Percentiles rank a stretch among this genome's conserved stretches.
Evolutionary conservation across 371 early-diverging fungal species (phyloP).

Genomic region (Rhizopus stolonifer): DNA sequence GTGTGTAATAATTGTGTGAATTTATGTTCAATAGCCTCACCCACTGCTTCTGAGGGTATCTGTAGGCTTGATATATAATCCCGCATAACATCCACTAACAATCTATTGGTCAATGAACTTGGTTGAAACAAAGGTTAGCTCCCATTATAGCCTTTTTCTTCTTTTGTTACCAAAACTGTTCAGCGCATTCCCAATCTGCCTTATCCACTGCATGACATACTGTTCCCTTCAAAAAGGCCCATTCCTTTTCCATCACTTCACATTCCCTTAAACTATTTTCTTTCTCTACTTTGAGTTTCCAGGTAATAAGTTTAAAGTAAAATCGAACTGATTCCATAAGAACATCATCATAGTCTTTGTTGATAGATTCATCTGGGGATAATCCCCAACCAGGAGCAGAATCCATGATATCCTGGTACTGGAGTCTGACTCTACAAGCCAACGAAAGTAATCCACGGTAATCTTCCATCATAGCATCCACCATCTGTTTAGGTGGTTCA

Average conservation of each 20-base stretch:
- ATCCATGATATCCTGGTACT: slow-evolving; percentile 63
- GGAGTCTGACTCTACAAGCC: slow-evolving; percentile 71
- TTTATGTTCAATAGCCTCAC: slow-evolving; percentile 52
- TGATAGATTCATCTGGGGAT: slow-evolving; percentile 50
- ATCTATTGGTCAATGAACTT: slow-evolving; percentile 48
- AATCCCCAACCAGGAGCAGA: slow-evolving; percentile 74
- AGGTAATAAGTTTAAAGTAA: slow-evolving; percentile 76
- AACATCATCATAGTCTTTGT: slow-evolving; percentile 67
- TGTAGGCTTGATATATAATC: slow-evolving; percentile 51
- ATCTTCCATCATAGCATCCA: slow-evolving; percentile 83
- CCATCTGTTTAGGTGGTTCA: slow-evolving; percentile 69
- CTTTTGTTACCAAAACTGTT: slow-evolving; percentile 70
- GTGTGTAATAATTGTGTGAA: slow-evolving; percentile 65
- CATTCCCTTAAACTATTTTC: slow-evolving; percentile 71
- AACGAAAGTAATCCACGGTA: slow-evolving; percentile 70
- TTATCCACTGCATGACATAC: slow-evolving; percentile 71
- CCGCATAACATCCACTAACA: slow-evolving; percentile 48
- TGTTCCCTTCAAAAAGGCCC: slow-evolving; percentile 69
- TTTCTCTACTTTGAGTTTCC: slow-evolving; percentile 59
- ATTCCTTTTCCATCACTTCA: slow-evolving; percentile 81
- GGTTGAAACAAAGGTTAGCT: background rate
- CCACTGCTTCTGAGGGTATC: slow-evolving; percentile 37
- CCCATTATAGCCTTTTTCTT: background rate
- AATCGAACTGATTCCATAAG: slow-evolving; percentile 72
- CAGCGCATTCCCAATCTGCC: slow-evolving; percentile 74